Evolutionary conservation across 2,329 filamentous ascomycete genomes (phyloP), one percentile per base, ranked within the genome.

Genomic region (Aspergillus carbonarius): DNA sequence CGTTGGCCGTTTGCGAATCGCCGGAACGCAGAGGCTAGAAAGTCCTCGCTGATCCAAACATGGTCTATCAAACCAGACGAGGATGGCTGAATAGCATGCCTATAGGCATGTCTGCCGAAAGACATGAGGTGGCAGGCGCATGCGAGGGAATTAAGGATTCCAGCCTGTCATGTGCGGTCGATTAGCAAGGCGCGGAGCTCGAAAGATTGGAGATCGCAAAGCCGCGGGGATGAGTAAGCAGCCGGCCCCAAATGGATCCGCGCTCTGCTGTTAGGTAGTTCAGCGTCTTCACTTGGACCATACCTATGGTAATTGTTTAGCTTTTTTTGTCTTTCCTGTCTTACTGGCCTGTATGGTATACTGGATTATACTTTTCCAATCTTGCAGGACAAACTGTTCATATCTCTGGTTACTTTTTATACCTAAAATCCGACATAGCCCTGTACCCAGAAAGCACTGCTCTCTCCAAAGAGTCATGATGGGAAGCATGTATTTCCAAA

Each of bases 11-110:
- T 76, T 58, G 73, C 73, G 60, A 77, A 79, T 46, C 77, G 80
- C 54, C 78, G 74, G 72, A 85, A 85, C 23, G 79, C 78, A 13
- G 73, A 69, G 4, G 75, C 66, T 15, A 81, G 72, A 20, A 79
- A 62, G 49, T 78, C 77, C 54, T 81, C 78, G 60, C 77, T 76
- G 55, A 81, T 75, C 78, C 79, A 81, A 18, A 79, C 65, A 61
- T 77, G 67, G 42, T 78, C 74, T 34, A 66, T 58, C 17, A 66
- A 60, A 13, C 65, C 54, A 30, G 65, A 51, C n/a, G 68, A 62
- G 25, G 69, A 61, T 13, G 70, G 65, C 52, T 70, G 70, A 27
- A 72, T 60, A 50, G 71, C 70, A 70, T 76, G 74, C 69, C 75
- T 65, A 58, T 70, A 78, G 63, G 72, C 75, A 76, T 74, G 72